phyloP scores from a whole-genome alignment of 192 early-diverging fungal species.

The Funneliformis mosseae region DNA sequence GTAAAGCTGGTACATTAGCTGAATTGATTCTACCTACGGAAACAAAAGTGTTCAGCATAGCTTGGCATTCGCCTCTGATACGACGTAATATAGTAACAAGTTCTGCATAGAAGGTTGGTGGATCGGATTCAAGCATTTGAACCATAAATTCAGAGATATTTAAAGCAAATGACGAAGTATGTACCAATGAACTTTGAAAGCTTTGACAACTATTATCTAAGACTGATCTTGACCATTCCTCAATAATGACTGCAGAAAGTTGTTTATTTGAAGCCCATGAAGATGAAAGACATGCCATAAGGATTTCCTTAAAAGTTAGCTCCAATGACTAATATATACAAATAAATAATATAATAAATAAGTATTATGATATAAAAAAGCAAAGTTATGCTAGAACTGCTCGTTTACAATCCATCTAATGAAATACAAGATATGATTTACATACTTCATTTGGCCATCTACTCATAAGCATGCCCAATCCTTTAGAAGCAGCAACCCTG shows the following conservation, averaged over 20 bases:
- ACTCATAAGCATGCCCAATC: slow-evolving; percentile 76
- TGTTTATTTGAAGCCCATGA: slow-evolving; percentile 78
- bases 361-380: background rate
- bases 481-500: slow-evolving; percentile 73
- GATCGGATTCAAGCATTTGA: slow-evolving; percentile 54
- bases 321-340: slow-evolving; percentile 41
- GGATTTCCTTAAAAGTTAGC: slow-evolving; percentile 50
- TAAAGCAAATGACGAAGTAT: slow-evolving; percentile 52
- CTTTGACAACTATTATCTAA: slow-evolving; percentile 39
- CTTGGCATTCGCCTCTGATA: slow-evolving; percentile 68
- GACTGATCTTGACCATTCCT: slow-evolving; percentile 76
- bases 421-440: background rate
- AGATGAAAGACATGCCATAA: slow-evolving; percentile 67
- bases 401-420: no score
- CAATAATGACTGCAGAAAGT: slow-evolving; percentile 72
- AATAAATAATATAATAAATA: background rate
- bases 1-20: slow-evolving; percentile 53
- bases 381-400: background rate
- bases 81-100: slow-evolving; percentile 59
- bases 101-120: slow-evolving; percentile 65
- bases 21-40: slow-evolving; percentile 48
- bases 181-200: slow-evolving; percentile 40
- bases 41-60: slow-evolving; percentile 62
- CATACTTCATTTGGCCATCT: slow-evolving; percentile 51
- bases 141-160: slow-evolving; percentile 59